Conservation (phyloP, 2,329 filamentous ascomycete genomes). For the Nigrospora sphaerica region DNA sequence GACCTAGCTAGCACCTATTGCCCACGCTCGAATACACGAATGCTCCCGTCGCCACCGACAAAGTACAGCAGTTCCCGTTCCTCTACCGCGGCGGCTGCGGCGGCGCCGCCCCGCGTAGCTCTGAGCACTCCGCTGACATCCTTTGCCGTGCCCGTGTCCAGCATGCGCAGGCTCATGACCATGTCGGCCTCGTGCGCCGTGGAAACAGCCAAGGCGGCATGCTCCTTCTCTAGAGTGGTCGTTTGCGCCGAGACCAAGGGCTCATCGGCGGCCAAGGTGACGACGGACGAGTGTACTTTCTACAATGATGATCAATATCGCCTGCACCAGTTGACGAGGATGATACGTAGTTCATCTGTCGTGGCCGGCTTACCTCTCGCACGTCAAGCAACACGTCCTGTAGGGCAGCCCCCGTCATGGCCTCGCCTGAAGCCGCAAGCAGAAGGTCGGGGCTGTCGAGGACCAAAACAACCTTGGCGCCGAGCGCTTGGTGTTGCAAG, state of each 20-base stretch:
- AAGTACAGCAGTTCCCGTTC: slow-evolving; percentile 76
- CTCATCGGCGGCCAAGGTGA: slow-evolving; percentile 66
- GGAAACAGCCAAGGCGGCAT: slow-evolving; percentile 63
- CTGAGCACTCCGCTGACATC: slow-evolving; percentile 87
- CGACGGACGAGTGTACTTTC: slow-evolving; percentile 57
- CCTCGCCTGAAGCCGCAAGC: slow-evolving; percentile 48
- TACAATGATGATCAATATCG: slow-evolving; percentile 20
- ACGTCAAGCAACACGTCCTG: slow-evolving; percentile 50
- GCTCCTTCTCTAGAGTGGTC: slow-evolving; percentile 62
- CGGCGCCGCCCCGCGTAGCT: slow-evolving; percentile 52
- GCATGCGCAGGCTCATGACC: slow-evolving; percentile 62
- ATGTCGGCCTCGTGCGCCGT: slow-evolving; percentile 69
- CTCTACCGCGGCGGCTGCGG: slow-evolving; percentile 25
- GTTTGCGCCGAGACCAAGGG: slow-evolving; percentile 56
- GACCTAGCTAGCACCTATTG: slow-evolving; percentile 29
- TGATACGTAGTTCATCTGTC: too few species aligned
- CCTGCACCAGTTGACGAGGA: not conserved
- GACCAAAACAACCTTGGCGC: slow-evolving; percentile 47
- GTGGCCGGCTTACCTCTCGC: slow-evolving; percentile 49
- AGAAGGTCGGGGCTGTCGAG: slow-evolving; percentile 61
- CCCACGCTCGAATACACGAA: slow-evolving; percentile 80
- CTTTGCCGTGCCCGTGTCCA: slow-evolving; percentile 83
- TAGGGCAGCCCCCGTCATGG: slow-evolving; percentile 36
- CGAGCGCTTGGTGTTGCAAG: slow-evolving; percentile 14
- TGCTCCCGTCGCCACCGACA: slow-evolving; percentile 69